Evolutionary conservation across 129 eudicot genomes (phyloP).

Genomic region (Pseudognaphalium luteoalbum): DNA sequence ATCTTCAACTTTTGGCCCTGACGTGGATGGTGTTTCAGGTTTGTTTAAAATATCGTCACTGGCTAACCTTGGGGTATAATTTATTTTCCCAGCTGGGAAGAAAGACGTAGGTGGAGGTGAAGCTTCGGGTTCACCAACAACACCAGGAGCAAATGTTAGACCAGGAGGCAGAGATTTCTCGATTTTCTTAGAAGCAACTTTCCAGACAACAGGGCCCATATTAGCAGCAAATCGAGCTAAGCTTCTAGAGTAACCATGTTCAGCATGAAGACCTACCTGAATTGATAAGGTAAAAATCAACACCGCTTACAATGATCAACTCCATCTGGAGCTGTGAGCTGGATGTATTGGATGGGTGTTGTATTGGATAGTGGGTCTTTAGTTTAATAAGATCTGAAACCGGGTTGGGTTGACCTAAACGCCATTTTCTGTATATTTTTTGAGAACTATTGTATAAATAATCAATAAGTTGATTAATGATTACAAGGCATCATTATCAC

Average conservation of each 20-base stretch:
- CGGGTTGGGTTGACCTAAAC: no score
- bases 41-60: conserved; percentile 34
- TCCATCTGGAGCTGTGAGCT: no score
- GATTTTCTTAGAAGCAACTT: conserved; percentile 60
- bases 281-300: conserved; percentile 7
- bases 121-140: conserved; percentile 54
- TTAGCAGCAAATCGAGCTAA: conserved; percentile 75
- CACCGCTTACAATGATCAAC: not conserved
- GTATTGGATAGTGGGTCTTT: no score
- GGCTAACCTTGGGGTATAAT: conserved; percentile 25
- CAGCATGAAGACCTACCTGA: conserved; percentile 74
- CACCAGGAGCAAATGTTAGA: conserved; percentile 59
- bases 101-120: conserved; percentile 34
- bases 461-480: no score
- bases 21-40: conserved; percentile 39
- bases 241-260: conserved; percentile 83
- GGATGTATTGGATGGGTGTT: no score
- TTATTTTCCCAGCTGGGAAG: conserved; percentile 38
- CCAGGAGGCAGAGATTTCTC: conserved; percentile 57
- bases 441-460: no score
- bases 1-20: conserved; percentile 33
- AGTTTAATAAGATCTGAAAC: no score
- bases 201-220: conserved; percentile 84
- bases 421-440: not conserved
- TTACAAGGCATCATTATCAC: no score